Percentiles rank a stretch among this genome's conserved stretches.
These are phyloP conservation scores for Alopecurus myosuroides DNA, from an alignment of 176 grass and related monocot species.

Conservation along the genomic window DNA sequence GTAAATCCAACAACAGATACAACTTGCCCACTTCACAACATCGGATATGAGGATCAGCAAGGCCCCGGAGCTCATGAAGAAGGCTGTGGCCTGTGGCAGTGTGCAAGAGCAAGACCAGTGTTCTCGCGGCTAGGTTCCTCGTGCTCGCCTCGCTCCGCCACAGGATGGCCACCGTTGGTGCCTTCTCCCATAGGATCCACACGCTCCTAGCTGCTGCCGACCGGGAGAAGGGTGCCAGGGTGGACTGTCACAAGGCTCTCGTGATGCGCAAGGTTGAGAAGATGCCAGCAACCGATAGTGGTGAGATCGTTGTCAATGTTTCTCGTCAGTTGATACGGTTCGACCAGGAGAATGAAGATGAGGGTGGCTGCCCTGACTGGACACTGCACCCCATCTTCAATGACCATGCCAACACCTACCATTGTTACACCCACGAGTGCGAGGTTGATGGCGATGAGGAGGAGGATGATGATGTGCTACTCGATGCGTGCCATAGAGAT, in stretches of 20 bases:
- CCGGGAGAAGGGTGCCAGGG: neutral
- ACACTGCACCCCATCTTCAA: constrained; percentile 32
- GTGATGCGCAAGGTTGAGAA: neutral
- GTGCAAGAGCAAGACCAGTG: constrained; percentile 51
- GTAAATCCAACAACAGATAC: too few species aligned
- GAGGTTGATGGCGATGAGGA: neutral
- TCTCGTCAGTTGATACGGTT: neutral
- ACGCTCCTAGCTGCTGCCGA: constrained; percentile 33
- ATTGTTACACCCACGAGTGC: neutral
- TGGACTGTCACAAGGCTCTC: too few species aligned
- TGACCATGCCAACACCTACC: constrained; percentile 6
- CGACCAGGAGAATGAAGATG: neutral
- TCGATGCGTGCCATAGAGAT: neutral
- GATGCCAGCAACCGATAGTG: neutral
- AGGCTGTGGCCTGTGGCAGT: constrained; percentile 37
- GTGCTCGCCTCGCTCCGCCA: constrained; percentile 45
- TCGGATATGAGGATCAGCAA: constrained; percentile 51
- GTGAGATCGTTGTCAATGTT: neutral
- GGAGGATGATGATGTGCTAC: neutral
- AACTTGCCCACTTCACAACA: neutral
- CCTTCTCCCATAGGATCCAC: constrained; percentile 58
- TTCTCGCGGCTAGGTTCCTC: constrained; percentile 40
- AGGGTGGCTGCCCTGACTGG: constrained; percentile 22
- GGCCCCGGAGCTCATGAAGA: constrained; percentile 57
- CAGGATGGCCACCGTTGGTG: constrained; percentile 24